phyloP scores from a whole-genome alignment of 2,329 filamentous ascomycete genomes.

The Arthrobotrys iridis region DNA sequence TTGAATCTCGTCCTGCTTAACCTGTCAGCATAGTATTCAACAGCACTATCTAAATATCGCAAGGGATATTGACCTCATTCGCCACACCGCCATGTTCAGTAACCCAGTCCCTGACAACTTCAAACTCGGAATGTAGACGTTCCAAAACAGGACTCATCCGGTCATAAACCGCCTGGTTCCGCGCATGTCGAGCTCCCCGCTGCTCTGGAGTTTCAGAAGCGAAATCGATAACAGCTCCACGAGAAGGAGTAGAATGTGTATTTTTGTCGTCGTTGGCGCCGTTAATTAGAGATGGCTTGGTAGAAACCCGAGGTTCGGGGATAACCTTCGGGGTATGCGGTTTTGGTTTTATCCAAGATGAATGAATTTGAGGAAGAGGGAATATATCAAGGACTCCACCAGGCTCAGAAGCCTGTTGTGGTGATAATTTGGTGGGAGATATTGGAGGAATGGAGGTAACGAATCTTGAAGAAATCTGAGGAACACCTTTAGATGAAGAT shows the following conservation, averaged over 20 bases:
- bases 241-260: no score
- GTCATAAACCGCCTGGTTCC: background rate
- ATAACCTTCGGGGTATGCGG: no score
- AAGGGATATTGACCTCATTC: background rate
- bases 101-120: background rate
- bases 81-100: background rate
- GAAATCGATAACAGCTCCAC: background rate
- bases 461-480: background rate
- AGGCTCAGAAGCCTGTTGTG: background rate
- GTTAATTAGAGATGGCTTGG: no score
- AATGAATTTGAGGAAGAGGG: background rate
- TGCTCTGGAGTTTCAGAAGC: background rate
- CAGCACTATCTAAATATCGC: no score
- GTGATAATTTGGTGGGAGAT: background rate
- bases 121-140: background rate
- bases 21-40: background rate
- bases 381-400: background rate
- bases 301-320: no score
- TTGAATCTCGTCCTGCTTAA: background rate
- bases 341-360: background rate
- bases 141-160: background rate
- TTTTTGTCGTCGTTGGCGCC: no score
- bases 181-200: background rate
- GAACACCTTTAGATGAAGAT: background rate
- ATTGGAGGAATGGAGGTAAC: background rate